Conservation (phyloP, 139 green algal genomes). For the Limnomonas spitsbergensis region DNA sequence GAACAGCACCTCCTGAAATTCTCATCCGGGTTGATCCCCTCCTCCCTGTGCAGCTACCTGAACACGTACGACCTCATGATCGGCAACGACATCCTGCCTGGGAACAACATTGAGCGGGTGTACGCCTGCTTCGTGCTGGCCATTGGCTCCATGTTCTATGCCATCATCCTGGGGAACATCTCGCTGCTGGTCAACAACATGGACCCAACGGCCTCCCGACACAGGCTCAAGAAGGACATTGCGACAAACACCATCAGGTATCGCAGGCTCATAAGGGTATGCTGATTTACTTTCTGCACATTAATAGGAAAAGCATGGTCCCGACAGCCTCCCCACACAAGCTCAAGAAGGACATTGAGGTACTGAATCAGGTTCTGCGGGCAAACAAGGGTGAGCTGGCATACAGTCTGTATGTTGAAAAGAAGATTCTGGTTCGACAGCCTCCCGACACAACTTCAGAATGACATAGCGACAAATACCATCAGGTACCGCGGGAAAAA, state of each 20-base stretch:
- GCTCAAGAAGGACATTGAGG: slow-evolving; percentile 63
- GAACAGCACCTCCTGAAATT: too few relatives aligned
- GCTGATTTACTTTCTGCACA: too few relatives aligned
- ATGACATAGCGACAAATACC: too few relatives aligned
- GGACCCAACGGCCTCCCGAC: slow-evolving; percentile 50
- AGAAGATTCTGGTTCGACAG: too few relatives aligned
- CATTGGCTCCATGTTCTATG: slow-evolving; percentile 62
- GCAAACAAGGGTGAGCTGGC: too few relatives aligned
- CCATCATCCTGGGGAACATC: slow-evolving; percentile 61
- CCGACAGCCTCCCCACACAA: slow-evolving; percentile 51
- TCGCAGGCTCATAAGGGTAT: too few relatives aligned
- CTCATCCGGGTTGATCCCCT: too few relatives aligned
- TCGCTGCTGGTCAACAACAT: slow-evolving; percentile 63
- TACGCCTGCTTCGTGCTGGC: slow-evolving; percentile 44
- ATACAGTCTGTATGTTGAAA: too few relatives aligned
- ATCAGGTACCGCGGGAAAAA: too few relatives aligned
- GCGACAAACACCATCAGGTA: slow-evolving; percentile 53
- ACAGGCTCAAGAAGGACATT: slow-evolving; percentile 64
- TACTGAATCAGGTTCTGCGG: too few relatives aligned
- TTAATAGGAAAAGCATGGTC: too few relatives aligned
- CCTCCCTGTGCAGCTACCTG: slow-evolving; percentile 17
- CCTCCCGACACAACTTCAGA: too few relatives aligned
- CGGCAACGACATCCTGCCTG: slow-evolving; percentile 51
- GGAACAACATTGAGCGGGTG: slow-evolving; percentile 49
- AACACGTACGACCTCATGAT: slow-evolving; percentile 53